Conservation (phyloP, 352 stramenopile genomes). For the Phytophthora hybrid region DNA sequence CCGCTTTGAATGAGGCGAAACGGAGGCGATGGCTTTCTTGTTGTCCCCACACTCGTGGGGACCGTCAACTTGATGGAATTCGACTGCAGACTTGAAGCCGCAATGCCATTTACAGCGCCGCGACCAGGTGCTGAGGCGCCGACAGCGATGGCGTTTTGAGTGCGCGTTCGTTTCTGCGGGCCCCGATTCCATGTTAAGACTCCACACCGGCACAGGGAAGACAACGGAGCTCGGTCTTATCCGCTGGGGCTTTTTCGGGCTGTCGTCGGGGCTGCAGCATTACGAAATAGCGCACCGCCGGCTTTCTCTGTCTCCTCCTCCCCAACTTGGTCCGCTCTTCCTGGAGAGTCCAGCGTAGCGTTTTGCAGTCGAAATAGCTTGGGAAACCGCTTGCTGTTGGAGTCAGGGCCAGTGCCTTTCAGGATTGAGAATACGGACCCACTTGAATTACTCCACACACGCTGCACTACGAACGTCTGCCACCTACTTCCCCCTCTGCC, state of each 20-base stretch:
- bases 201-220: not conserved
- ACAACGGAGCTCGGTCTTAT: conserved; percentile 36
- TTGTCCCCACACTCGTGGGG: conserved; percentile 11
- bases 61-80: conserved; percentile 17
- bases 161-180: conserved; percentile 25
- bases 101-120: conserved; percentile 28
- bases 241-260: conserved; percentile 31
- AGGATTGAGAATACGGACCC: conserved; percentile 15
- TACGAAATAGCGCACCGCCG: conserved; percentile 20
- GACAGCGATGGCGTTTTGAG: conserved; percentile 8
- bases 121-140: conserved; percentile 17
- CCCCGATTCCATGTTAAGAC: conserved; percentile 36
- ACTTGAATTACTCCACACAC: conserved; percentile 27
- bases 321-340: conserved; percentile 17
- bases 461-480: conserved; percentile 16
- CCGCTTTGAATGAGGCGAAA: conserved; percentile 15
- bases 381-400: conserved; percentile 16
- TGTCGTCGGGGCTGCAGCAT: conserved; percentile 16
- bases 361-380: conserved; percentile 23
- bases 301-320: conserved; percentile 33
- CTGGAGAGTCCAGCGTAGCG: conserved; percentile 18
- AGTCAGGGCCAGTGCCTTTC: too few species aligned
- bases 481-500: not conserved
- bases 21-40: conserved; percentile 26
- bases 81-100: conserved; percentile 15